Base-by-base conservation (phyloP, 1,284 basidiomycete genomes). In the Ceratobasidium sp. region DNA sequence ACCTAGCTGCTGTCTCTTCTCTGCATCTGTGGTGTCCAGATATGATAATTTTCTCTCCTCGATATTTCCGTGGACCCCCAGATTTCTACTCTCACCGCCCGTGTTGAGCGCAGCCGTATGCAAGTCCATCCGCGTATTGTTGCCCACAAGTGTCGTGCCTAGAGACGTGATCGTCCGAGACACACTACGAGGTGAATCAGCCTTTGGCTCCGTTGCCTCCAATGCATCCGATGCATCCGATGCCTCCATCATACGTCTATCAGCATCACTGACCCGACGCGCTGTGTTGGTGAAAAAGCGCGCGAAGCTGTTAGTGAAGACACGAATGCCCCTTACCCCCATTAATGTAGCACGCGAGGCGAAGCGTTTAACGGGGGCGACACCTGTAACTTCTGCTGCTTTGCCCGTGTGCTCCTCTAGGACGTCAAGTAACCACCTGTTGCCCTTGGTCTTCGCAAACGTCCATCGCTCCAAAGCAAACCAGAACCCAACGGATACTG, bases 391-490 rank as follows among this genome's bases (percentile, higher is more conserved):
- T 57, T 59, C 74, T 72, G 76, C 26, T 66, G 47, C 16, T 76
- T 35, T 18, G 58, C 23, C 43, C 67, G 59, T 18, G 67, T 61
- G 44, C 72, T 73, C 89, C 50, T 81, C 78, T 41, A 93, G 82
- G 14, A 88, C 86, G 76, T 92, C 91, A 73, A 86, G 86, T 16
- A 93, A 86, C 91, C 91, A 93, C 79, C 91, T 49, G 90, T 74
- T 86, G 85, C 23, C 91, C 91, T 61, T 52, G 73, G 61, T 64
- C 18, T 86, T 85, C 38, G 85, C 83, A 79, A 89, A 93, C 67
- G 88, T 86, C 86, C 87, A 91, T 26, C 91, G 86, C 79, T 93
- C 91, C 5, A 88, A 90, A 6, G 87, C 87, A 78, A 93, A 92
- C 91, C 91, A 93, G 0, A 87, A 82, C 1, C 91, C 91, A 9